Evolutionary conservation across 2,329 filamentous ascomycete genomes (phyloP).

Genomic region (Mariannaea elegans): DNA sequence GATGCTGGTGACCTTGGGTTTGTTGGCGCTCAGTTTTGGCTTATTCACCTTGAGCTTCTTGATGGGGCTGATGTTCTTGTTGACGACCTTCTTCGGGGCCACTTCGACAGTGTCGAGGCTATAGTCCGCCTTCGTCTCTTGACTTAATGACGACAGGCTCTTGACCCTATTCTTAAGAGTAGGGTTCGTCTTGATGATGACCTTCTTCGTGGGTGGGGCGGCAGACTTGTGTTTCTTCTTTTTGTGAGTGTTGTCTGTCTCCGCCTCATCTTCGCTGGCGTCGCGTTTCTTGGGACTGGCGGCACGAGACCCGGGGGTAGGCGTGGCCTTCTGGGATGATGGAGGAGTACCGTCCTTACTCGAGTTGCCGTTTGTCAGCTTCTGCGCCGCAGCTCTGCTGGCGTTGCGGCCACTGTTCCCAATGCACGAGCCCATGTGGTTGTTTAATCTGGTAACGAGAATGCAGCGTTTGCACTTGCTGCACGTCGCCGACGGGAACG

Average conservation of each 20-base stretch:
- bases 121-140: slow-evolving; percentile 55
- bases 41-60: slow-evolving; percentile 57
- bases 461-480: slow-evolving; percentile 74
- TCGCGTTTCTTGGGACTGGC: slow-evolving; percentile 67
- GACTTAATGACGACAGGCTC: slow-evolving; percentile 57
- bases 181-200: slow-evolving; percentile 63
- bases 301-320: slow-evolving; percentile 62
- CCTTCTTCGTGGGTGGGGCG: slow-evolving; percentile 55
- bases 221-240: slow-evolving; percentile 66
- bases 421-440: slow-evolving; percentile 75
- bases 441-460: slow-evolving; percentile 71
- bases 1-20: slow-evolving; percentile 55
- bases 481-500: slow-evolving; percentile 72
- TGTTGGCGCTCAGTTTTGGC: slow-evolving; percentile 57
- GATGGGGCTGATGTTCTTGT: slow-evolving; percentile 50
- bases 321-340: slow-evolving; percentile 70
- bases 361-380: slow-evolving; percentile 68
- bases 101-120: slow-evolving; percentile 41
- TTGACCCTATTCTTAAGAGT: slow-evolving; percentile 63
- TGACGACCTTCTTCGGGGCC: slow-evolving; percentile 47
- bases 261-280: slow-evolving; percentile 63
- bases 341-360: slow-evolving; percentile 67
- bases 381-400: slow-evolving; percentile 68
- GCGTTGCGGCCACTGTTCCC: slow-evolving; percentile 72
- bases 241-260: slow-evolving; percentile 60